These are phyloP conservation scores for Fallopia convolvulus DNA, from an alignment of 148 eudicot genomes.

Conservation along the genomic window DNA sequence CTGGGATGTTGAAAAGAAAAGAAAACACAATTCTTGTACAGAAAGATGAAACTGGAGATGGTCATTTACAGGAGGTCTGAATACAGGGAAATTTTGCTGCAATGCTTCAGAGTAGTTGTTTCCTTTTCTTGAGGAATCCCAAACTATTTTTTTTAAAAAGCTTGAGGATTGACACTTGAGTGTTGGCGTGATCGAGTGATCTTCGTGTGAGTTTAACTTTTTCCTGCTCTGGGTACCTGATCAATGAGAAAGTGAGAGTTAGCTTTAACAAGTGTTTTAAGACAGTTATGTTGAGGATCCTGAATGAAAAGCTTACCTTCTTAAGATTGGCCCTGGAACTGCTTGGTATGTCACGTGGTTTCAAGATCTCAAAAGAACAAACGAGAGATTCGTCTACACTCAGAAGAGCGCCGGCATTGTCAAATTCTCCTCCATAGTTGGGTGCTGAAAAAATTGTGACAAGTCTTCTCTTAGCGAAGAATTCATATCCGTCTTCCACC, in stretches of 20 bases:
- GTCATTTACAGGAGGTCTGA: slow-evolving; percentile 10
- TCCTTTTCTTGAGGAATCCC: slow-evolving; percentile 7
- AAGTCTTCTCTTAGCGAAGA: slow-evolving; percentile 75
- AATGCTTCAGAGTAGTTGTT: background rate
- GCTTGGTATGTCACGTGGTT: slow-evolving; percentile 52
- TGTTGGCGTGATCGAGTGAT: background rate
- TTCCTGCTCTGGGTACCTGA: slow-evolving; percentile 57
- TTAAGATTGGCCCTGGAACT: slow-evolving; percentile 54
- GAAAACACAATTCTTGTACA: slow-evolving; percentile 16
- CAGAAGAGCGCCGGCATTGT: slow-evolving; percentile 85
- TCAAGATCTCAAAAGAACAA: slow-evolving; percentile 81
- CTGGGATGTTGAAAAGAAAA: background rate
- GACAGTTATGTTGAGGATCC: background rate
- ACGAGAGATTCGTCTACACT: slow-evolving; percentile 66
- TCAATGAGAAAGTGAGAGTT: background rate
- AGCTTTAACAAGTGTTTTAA: background rate
- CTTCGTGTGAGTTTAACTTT: background rate
- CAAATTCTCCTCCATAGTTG: slow-evolving; percentile 92
- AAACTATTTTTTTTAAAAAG: background rate
- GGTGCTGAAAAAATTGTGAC: slow-evolving; percentile 96
- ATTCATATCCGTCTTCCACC: slow-evolving; percentile 95
- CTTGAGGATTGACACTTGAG: background rate
- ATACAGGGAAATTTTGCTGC: background rate
- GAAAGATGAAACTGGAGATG: slow-evolving; percentile 12
- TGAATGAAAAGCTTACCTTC: slow-evolving; percentile 40